Evolutionary conservation across 208 protist genomes (phyloP).

Genomic region (Strigomonas galati): DNA sequence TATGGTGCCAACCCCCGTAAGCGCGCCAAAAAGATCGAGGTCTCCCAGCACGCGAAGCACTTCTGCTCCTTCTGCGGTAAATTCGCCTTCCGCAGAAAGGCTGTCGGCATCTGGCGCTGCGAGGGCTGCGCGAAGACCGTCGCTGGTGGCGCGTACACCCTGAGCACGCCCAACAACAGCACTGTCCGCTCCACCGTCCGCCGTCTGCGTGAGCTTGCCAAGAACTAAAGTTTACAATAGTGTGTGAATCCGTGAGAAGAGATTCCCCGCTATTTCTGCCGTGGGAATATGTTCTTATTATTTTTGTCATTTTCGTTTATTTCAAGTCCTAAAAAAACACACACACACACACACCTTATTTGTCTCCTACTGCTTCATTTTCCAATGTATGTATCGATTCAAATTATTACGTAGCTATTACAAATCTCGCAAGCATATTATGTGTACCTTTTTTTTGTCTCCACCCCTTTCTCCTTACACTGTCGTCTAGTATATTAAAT

Average conservation of each 20-base stretch:
- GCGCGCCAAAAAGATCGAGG: conserved; percentile 99
- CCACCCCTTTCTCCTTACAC: too few species aligned
- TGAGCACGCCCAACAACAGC: conserved; percentile 94
- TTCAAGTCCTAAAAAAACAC: too few species aligned
- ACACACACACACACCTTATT: too few species aligned
- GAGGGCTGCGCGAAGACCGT: conserved; percentile 95
- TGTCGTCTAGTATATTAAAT: neutral
- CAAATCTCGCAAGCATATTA: too few species aligned
- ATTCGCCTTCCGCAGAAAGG: conserved; percentile 95
- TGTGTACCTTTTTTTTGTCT: too few species aligned
- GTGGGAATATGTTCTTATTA: too few species aligned
- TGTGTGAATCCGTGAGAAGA: neutral
- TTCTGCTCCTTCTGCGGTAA: conserved; percentile 99
- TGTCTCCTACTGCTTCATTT: too few species aligned
- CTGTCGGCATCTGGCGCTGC: conserved; percentile 99
- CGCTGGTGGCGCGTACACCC: conserved; percentile 97
- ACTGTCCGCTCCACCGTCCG: conserved; percentile 97
- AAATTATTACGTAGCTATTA: too few species aligned
- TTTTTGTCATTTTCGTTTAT: too few species aligned
- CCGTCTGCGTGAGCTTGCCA: conserved; percentile 96
- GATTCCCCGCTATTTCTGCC: neutral
- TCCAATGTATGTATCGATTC: too few species aligned
- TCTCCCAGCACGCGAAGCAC: conserved; percentile 98
- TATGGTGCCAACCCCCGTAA: conserved; percentile 99
- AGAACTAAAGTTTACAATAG: conserved; percentile 34